Conservation (phyloP, 306 rosid species). For the Alnus glutinosa region DNA sequence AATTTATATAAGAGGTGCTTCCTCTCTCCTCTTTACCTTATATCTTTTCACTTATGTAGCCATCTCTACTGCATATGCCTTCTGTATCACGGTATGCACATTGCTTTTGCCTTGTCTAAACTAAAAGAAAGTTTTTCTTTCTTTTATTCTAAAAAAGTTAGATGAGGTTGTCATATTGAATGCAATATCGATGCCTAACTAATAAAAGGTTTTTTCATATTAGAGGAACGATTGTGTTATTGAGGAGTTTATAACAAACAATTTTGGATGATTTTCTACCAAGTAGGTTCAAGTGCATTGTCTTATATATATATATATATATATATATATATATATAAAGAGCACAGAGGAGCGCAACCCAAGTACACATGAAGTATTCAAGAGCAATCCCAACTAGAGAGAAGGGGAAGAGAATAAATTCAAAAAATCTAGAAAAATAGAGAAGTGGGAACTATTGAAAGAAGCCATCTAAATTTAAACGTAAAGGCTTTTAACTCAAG, state of each 20-base stretch:
- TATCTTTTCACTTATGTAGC: not conserved
- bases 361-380: too few species aligned
- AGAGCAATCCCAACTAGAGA: too few species aligned
- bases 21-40: constrained; percentile 26
- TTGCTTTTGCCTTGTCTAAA: not conserved
- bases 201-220: not conserved
- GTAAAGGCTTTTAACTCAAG: too few species aligned
- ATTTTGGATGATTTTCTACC: not conserved
- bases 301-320: too few species aligned
- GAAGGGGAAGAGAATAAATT: too few species aligned
- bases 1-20: constrained; percentile 77
- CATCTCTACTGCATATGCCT: constrained; percentile 5
- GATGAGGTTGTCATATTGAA: constrained; percentile 7
- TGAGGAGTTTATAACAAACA: constrained; percentile 2
- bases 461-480: too few species aligned
- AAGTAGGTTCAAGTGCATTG: not conserved
- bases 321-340: too few species aligned
- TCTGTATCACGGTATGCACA: constrained; percentile 10
- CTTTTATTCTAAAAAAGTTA: constrained; percentile 16
- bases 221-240: constrained; percentile 12
- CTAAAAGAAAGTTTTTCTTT: constrained; percentile 5
- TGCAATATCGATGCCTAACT: constrained; percentile 17
- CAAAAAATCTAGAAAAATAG: too few species aligned
- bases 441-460: too few species aligned
- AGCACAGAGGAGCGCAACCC: too few species aligned